Base-by-base conservation (phyloP, 257 asterid species). In the Capsicum rhomboideum region DNA sequence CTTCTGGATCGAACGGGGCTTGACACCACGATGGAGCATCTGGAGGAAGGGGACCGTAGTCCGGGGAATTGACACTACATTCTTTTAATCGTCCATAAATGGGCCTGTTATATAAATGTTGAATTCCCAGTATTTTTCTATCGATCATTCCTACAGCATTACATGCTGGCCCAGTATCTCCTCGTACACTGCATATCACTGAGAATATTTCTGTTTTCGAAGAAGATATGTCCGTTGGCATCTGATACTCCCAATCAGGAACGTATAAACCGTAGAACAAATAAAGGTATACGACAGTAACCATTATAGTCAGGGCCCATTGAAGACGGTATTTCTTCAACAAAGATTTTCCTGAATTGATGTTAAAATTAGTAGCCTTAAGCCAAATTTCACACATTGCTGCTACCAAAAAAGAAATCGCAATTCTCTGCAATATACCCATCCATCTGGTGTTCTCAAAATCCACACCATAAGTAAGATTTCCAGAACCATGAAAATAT, bases 1-100 rank as follows among this genome's bases (percentile, higher is more conserved):
- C 97, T 89, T 93, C 97, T 18, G 97, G 97, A 40, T 93, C 95
- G 10, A 91, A 92, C 50, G 94, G 94, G 77, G 94, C 94, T 77
- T 68, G 90, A 74, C 97, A 92, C 97, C 97, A 93, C 20, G 92
- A 88, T 44, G 97, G 95, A 86, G 95, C 91, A 86, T 83, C 85
- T 26, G 85, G 87, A 28, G 97, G 97, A 64, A 87, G 94, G 10
- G 93, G 93, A 23, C 67, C 67, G 14, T 59, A 3, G 12, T 59
- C 6, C 4, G 68, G 68, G 2, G 68, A 59, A 59, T 4, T 23
- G 34, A 59, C 34, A 59, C 68, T 59, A 23, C 68, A 59, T 59
- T 59, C 17, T 23, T 87, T 44, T 66, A 90, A 89, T 55, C 95
- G 84, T 31, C 91, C 91, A 84, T 92, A 92, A 71, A 89, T 83